A percentile compares a stretch with the other conserved stretches of the same genome.
Evolutionary conservation across 345 rosid species (phyloP).

Genomic region (Populus euphratica): DNA sequence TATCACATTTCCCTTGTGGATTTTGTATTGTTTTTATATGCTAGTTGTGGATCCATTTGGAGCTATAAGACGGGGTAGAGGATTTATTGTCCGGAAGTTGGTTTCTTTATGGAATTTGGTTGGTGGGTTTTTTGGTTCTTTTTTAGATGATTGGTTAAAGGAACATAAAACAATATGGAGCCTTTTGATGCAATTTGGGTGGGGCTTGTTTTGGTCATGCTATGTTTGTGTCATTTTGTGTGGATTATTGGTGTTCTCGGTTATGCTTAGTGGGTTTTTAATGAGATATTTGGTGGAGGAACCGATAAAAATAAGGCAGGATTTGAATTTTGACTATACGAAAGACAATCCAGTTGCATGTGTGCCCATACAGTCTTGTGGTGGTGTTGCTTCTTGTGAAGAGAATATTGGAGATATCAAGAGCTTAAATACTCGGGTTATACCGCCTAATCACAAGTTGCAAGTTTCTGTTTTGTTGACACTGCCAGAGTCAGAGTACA

Average conservation of each 20-base stretch:
- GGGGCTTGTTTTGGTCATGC: slow-evolving; percentile 65
- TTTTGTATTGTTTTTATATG: slow-evolving; percentile 34
- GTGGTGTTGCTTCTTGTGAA: slow-evolving; percentile 40
- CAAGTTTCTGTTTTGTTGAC: slow-evolving; percentile 42
- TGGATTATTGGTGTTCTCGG: slow-evolving; percentile 49
- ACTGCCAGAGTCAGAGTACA: slow-evolving; percentile 79
- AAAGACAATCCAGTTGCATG: slow-evolving; percentile 61
- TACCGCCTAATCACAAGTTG: slow-evolving; percentile 43
- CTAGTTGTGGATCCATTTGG: slow-evolving; percentile 59
- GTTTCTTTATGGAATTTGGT: slow-evolving; percentile 22
- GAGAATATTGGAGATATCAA: slow-evolving; percentile 35
- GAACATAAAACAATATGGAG: slow-evolving; percentile 43
- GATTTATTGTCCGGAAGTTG: slow-evolving; percentile 26
- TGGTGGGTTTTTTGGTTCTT: slow-evolving; percentile 29
- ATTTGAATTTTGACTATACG: slow-evolving; percentile 62
- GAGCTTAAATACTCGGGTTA: slow-evolving; percentile 23
- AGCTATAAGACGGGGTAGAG: slow-evolving; percentile 34
- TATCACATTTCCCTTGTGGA: slow-evolving; percentile 45
- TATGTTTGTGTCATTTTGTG: slow-evolving; percentile 61
- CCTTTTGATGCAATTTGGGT: slow-evolving; percentile 42
- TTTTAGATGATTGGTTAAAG: slow-evolving; percentile 38
- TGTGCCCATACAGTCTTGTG: slow-evolving; percentile 56
- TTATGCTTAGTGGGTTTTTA: slow-evolving; percentile 49
- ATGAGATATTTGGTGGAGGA: slow-evolving; percentile 57
- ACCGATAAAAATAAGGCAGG: slow-evolving; percentile 52